Base-by-base conservation (phyloP, 2,329 filamentous ascomycete genomes). In the Fusarium aywerte region DNA sequence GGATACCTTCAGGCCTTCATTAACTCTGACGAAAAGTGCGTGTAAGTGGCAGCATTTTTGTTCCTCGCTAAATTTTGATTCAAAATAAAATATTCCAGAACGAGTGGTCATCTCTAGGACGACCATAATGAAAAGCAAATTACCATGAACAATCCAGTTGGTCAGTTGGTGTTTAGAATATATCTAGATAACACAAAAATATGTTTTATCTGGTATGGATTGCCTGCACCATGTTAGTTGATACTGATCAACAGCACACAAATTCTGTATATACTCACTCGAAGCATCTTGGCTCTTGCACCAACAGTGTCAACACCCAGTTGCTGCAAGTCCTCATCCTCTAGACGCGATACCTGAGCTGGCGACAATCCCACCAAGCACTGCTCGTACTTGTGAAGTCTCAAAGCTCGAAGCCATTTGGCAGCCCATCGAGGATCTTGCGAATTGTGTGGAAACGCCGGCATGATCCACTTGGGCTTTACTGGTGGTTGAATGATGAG, bases 381-480 rank as follows among this genome's bases (percentile, higher is more conserved):
- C 39, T 55, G 63, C 36, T 73, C 71, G 35, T 73, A 72, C 27
- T 73, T 73, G 57, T 73, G 71, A 23, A 73, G 48, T 33, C 71
- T 72, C 53, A 73, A 47, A 39, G 71, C 67, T 53, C 69, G 67
- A 33, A 73, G 59, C 71, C 71, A 73, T 59, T 73, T 73, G 11
- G 67, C 48, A 10, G 68, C 58, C 71, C 71, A 73, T 32, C 67
- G 65, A 35, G 71, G 67, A n/a, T 73, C 71, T 21, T 69, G 61
- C 2, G 71, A 67, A 49, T 47, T 61, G 42, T 59, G 58, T 29
- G 71, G 71, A 25, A 73, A 73, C 7, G 61, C 53, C 4, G 70
- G 70, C 67, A 73, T 73, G 16, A 59, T 49, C 70, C 70, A 73
- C 58, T 70, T 73, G 32, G 67, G 63, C 29, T 66, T 72, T 16